phyloP scores from a whole-genome alignment of 495 filamentous ascomycete species.

The Peziza echinospora region DNA sequence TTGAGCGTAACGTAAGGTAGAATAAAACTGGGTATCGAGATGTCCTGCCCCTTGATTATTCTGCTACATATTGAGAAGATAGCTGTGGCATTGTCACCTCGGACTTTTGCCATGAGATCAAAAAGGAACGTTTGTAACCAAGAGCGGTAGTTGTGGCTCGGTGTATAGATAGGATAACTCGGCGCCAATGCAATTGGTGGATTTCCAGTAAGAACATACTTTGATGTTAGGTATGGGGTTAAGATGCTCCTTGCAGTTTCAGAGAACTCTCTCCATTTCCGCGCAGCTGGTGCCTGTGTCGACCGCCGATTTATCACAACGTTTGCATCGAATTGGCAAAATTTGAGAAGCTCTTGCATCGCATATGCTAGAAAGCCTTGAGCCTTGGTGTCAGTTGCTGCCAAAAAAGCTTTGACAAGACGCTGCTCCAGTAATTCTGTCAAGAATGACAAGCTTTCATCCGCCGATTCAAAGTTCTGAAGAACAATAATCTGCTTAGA shows the following conservation, averaged over 20 bases:
- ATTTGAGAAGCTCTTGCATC: constrained; percentile 76
- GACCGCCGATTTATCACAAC: constrained; percentile 19
- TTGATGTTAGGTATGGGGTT: constrained; percentile 66
- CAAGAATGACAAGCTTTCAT: constrained; percentile 69
- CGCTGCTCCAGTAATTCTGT: constrained; percentile 68
- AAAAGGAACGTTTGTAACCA: constrained; percentile 67
- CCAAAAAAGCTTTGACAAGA: constrained; percentile 74
- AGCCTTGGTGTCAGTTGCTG: constrained; percentile 59
- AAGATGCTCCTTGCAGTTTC: constrained; percentile 54
- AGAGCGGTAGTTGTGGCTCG: constrained; percentile 39
- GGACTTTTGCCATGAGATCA: constrained; percentile 55
- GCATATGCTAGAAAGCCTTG: constrained; percentile 80
- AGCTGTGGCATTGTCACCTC: constrained; percentile 41
- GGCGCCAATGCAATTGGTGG: constrained; percentile 26
- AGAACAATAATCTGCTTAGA: constrained; percentile 60
- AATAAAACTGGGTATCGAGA: constrained; percentile 63
- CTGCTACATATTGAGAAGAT: constrained; percentile 64
- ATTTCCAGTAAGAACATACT: constrained; percentile 46
- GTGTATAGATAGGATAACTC: constrained; percentile 56
- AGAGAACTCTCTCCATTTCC: constrained; percentile 55
- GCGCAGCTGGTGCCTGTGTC: constrained; percentile 17
- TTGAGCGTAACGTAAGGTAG: constrained; percentile 70
- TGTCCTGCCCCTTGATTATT: constrained; percentile 60
- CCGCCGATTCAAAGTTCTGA: constrained; percentile 45
- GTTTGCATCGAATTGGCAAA: constrained; percentile 42